A percentile compares a stretch with the other conserved stretches of the same genome.
phyloP scores from a whole-genome alignment of 2,329 filamentous ascomycete species.

The Cucurbitaria berberidis region DNA sequence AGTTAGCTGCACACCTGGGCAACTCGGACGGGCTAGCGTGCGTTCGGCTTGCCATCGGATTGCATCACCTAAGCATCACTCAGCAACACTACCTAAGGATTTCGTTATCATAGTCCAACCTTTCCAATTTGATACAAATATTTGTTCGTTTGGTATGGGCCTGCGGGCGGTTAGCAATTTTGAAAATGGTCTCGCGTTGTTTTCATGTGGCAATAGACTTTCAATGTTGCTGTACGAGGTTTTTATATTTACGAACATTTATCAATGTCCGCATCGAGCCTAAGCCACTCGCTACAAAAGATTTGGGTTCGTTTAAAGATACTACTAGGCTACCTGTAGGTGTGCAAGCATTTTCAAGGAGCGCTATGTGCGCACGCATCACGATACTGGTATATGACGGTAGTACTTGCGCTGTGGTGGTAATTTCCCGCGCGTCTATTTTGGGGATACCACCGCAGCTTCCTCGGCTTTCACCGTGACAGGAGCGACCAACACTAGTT shows the following conservation, averaged over 20 bases:
- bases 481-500: neutral
- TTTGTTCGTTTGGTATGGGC: neutral
- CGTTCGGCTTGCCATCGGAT: neutral
- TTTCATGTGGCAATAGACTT: neutral
- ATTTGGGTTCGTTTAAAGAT: neutral
- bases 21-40: neutral
- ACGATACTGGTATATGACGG: neutral
- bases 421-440: neutral
- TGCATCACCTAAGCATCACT: constrained; percentile 13
- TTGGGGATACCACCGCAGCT: neutral
- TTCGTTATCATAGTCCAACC: neutral
- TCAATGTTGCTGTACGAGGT: neutral
- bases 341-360: neutral
- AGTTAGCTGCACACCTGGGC: neutral
- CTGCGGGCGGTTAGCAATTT: neutral
- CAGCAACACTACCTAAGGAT: constrained; percentile 2
- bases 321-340: neutral
- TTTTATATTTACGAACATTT: no score
- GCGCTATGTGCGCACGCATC: neutral
- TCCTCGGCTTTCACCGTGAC: neutral
- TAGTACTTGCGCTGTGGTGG: neutral
- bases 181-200: neutral
- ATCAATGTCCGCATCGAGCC: neutral
- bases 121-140: neutral
- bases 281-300: neutral